Conservation (phyloP, 441 rosid genomes). For the Eugenia klotzschiana region DNA sequence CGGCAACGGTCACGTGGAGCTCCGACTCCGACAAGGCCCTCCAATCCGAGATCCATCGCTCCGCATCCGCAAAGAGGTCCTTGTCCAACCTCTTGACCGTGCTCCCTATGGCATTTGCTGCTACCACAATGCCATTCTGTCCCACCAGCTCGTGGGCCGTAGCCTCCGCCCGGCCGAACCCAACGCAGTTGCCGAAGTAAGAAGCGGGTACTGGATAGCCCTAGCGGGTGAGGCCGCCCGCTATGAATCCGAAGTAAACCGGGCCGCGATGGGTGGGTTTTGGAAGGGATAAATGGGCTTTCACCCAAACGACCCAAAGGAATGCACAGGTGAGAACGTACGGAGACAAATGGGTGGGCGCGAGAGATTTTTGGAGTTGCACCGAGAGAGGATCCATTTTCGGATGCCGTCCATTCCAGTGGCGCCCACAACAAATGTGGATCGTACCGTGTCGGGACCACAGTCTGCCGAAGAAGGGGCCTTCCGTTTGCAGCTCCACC, state of each 20-base stretch:
- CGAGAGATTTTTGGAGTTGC: neutral
- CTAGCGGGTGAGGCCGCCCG: constrained; percentile 17
- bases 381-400: constrained; percentile 2
- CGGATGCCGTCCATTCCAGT: constrained; percentile 9
- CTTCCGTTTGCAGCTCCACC: neutral
- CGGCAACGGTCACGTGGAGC: constrained; percentile 5
- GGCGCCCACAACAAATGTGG: constrained; percentile 13
- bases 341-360: constrained; percentile 14
- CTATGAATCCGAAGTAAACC: constrained; percentile 13
- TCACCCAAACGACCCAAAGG: constrained; percentile 18
- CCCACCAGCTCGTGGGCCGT: neutral
- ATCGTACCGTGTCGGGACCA: constrained; percentile 8
- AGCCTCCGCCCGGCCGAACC: constrained; percentile 10
- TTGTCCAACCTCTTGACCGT: constrained; percentile 15
- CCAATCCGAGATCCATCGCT: constrained; percentile 18
- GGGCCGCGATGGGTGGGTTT: neutral
- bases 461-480: neutral
- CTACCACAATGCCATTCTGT: neutral
- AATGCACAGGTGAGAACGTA: constrained; percentile 15
- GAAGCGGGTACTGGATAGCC: constrained; percentile 8
- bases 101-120: constrained; percentile 21
- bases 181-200: constrained; percentile 30
- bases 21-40: constrained; percentile 6
- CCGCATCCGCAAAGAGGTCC: constrained; percentile 13
- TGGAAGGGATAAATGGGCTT: neutral